Percentiles rank a stretch among this genome's conserved stretches.
Conservation (phyloP, 2,329 filamentous ascomycete species). For the Stylonectria norvegica region DNA sequence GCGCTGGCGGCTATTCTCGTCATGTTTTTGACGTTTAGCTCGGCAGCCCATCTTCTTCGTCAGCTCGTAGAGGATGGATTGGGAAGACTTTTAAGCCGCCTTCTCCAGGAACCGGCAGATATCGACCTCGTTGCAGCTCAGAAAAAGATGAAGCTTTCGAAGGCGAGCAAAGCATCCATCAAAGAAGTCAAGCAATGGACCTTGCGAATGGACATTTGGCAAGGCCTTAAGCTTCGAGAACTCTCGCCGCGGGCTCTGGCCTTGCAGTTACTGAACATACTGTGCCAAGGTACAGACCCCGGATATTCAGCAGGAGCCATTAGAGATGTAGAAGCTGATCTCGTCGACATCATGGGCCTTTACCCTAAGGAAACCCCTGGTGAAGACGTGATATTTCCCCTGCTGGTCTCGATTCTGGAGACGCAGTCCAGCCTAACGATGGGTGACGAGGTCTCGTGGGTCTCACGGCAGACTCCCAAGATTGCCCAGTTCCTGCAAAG, state of each 20-base stretch:
- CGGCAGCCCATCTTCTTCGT: conserved; percentile 56
- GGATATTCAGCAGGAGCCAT: conserved; percentile 28
- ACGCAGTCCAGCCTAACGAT: conserved; percentile 31
- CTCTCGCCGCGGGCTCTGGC: conserved; percentile 63
- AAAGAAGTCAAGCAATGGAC: conserved; percentile 52
- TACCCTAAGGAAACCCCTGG: conserved; percentile 16
- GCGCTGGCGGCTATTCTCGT: conserved; percentile 61
- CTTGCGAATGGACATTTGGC: conserved; percentile 58
- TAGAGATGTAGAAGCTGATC: conserved; percentile 26
- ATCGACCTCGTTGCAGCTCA: conserved; percentile 61
- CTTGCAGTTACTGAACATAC: conserved; percentile 58
- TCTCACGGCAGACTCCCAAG: conserved; percentile 27
- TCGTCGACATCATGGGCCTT: conserved; percentile 23
- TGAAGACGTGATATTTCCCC: conserved; percentile 38
- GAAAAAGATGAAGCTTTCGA: conserved; percentile 66
- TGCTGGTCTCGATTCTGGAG: conserved; percentile 41
- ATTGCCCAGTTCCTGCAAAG: conserved; percentile 30
- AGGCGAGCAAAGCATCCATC: conserved; percentile 56
- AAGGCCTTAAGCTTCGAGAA: conserved; percentile 43
- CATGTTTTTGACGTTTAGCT: conserved; percentile 58
- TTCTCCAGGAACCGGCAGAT: conserved; percentile 53
- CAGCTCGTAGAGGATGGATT: conserved; percentile 55
- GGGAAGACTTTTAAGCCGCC: conserved; percentile 50
- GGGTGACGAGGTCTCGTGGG: conserved; percentile 19
- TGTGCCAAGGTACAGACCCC: conserved; percentile 29